Conservation (phyloP, 257 asterid genomes). For the Ocimum tenuiflorum region DNA sequence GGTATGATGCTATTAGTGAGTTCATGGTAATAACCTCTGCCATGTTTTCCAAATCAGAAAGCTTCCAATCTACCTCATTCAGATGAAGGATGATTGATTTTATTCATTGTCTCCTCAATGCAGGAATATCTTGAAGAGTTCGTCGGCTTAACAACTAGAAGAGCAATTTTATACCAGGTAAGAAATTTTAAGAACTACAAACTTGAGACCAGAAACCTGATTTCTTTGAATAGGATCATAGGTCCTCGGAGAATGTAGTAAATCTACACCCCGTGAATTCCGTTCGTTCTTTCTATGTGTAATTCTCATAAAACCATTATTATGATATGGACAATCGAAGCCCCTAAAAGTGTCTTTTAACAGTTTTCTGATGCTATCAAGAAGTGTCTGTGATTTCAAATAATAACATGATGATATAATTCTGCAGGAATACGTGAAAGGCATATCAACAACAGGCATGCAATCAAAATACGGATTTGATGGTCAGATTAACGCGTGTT, state of each 20-base stretch:
- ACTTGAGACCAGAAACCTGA: not conserved
- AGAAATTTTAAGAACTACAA: conserved; percentile 26
- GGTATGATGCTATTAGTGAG: conserved; percentile 27
- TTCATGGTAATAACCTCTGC: too few relatives aligned
- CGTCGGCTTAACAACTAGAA: conserved; percentile 68
- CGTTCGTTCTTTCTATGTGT: too few relatives aligned
- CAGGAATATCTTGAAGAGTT: conserved; percentile 93
- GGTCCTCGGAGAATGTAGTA: not conserved
- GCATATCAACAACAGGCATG: conserved; percentile 85
- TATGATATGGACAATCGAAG: too few relatives aligned
- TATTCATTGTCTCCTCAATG: not conserved
- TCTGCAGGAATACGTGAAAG: conserved; percentile 83
- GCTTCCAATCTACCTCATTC: not conserved
- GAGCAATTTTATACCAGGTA: conserved; percentile 81
- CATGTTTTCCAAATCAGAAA: not conserved
- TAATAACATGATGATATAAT: conserved; percentile 1
- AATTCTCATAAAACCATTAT: too few relatives aligned
- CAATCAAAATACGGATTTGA: conserved; percentile 82
- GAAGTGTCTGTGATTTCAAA: not conserved
- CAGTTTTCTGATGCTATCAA: not conserved
- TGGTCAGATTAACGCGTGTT: conserved; percentile 93
- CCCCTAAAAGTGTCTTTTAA: too few relatives aligned
- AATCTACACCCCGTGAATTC: not conserved
- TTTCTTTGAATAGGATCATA: not conserved
- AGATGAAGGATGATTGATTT: conserved; percentile 10